Base-by-base conservation (phyloP, 225 moss, liverwort and hornwort species). In the Pseudoscleropodium purum region DNA sequence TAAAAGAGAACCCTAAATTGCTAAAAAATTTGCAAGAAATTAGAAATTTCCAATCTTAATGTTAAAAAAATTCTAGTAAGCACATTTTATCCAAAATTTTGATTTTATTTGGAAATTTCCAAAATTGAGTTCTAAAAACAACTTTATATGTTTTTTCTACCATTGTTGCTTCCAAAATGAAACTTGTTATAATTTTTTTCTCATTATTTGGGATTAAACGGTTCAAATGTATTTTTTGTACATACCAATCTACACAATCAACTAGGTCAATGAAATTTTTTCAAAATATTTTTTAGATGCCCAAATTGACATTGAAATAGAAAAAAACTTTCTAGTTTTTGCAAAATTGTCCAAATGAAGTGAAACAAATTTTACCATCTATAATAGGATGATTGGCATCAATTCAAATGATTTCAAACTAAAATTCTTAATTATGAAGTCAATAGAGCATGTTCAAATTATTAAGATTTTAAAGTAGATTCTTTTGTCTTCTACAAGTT, bases 401-500 rank as follows among this genome's bases (percentile, higher is more conserved):
- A 10, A 37, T 37, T 2, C 6, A 11, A 6, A 37, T 20, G 11
- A 20, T 37, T 21, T 36, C 11, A 36, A 20, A 2, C 11, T 37
- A 37, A 37, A 68, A 68, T 37, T 37, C 20, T 4, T 20, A 37
- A 37, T 68, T 37, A 20, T 20, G 0, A 21, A 68, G 3, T 20
- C 6, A 21, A 68, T 37, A 37, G 37, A 68, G 6, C 0, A 0
- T 68, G 6, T 21, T 4, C 1, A 2, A 20, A 20, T 37, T 68
- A 37, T 68, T 10, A 68, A 37, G 6, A 68, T 37, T 21, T 6
- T 6, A 1, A 37, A 68, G 37, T 68, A 6, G 21, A 6, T 11
- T 20, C 11, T 2, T 67, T 67, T 20, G 20, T 67, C 37, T 6
- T 67, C 2, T 5, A 67, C 3, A 11, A 2, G 36, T 68, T 37